Evolutionary conservation across 2,329 filamentous ascomycete genomes (phyloP), one percentile per base, ranked within the genome.

Genomic region (Corynespora cassiicola): DNA sequence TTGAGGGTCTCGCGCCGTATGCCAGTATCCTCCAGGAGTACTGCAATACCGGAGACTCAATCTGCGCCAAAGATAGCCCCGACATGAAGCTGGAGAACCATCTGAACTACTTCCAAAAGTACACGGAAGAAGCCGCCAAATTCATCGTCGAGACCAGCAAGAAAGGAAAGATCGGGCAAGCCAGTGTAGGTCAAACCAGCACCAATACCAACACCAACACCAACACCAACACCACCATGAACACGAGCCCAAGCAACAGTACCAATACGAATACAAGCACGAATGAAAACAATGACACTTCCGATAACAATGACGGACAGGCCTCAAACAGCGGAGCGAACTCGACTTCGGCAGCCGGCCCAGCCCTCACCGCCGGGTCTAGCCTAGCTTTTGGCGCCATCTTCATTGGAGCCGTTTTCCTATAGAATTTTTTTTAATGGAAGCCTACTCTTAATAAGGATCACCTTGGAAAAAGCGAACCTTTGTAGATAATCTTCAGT

Each of bases 11-110:
- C n/a, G 29, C 43, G 9, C 31, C 23, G 19, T 50, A 46, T 29
- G 73, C 77, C 2, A 55, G 52, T 4, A 78, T 77, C 50, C 77
- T 84, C 41, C 69, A 81, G 61, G 79, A 78, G 4, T 85, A 84
- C 69, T 85, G 81, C 55, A 81, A 85, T 48, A 65, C 73, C 6
- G 54, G 75, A 2, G 81, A 84, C 42, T 79, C 80, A 0, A 83
- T 80, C 63, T 85, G 82, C 71, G 84, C 79, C 57, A 79, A 77
- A n/a, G 31, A 20, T 9, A 48, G 41, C 14, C 20, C 33, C 25
- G 81, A 81, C 27, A 78, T 71, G 50, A 70, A 82, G 46, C 68
- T 74, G 14, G 73, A 75, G 45, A 73, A 75, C 6, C 81, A 84
- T 56, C 75, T 82, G 52, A 74, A 77, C 25, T 85, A 85, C 40